phyloP scores from a whole-genome alignment of 352 stramenopile genomes.

The Globisporangium recalcitrans region DNA sequence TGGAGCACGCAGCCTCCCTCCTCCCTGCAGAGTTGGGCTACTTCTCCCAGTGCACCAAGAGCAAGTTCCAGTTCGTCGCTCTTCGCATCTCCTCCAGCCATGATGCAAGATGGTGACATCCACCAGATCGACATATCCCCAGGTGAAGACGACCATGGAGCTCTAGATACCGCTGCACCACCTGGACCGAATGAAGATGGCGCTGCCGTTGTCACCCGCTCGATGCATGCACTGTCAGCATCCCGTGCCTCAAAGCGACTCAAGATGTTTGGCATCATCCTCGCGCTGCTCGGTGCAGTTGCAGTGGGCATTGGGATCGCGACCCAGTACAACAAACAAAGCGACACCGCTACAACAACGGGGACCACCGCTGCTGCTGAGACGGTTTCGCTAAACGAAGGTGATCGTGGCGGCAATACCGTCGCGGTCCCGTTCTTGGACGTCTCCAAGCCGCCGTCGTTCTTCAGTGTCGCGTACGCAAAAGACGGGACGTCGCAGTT shows the following conservation, averaged over 20 bases:
- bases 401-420: not conserved
- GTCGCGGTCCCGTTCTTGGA: not conserved
- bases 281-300: conserved; percentile 15
- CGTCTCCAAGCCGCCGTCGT: conserved; percentile 16
- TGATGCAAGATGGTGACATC: conserved; percentile 11
- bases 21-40: not conserved
- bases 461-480: conserved; percentile 39
- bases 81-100: not conserved
- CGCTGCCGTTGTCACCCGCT: not conserved
- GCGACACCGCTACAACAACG: not conserved
- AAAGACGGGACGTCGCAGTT: conserved; percentile 31
- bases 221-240: not conserved
- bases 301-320: conserved; percentile 17
- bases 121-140: conserved; percentile 7
- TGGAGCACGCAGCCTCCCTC: not conserved
- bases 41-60: not conserved
- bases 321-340: not conserved
- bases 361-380: conserved; percentile 10
- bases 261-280: conserved; percentile 16
- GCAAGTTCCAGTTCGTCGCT: conserved; percentile 1
- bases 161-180: not conserved
- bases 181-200: not conserved
- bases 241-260: conserved; percentile 7
- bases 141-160: not conserved
- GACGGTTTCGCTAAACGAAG: not conserved